Evolutionary conservation across 202 grass and related monocot species (phyloP).

Genomic region (Dendrocalamus latiflorus): DNA sequence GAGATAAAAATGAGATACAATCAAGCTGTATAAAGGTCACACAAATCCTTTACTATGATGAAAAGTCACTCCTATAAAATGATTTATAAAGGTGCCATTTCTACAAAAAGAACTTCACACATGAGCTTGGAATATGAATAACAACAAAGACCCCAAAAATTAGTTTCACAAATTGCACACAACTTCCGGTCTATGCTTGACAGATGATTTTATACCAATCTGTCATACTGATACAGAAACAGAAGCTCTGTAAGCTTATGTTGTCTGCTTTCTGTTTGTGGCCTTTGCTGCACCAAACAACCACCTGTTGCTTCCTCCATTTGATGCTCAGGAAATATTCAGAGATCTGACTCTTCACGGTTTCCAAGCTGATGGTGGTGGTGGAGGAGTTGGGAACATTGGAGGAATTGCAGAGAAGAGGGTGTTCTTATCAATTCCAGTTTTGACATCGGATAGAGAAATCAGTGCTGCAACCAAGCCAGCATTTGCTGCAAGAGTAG

Average conservation of each 20-base stretch:
- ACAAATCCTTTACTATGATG: slow-evolving; percentile 34
- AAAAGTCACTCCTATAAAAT: slow-evolving; percentile 61
- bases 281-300: too few species aligned
- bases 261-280: too few species aligned
- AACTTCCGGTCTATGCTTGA: slow-evolving; percentile 49
- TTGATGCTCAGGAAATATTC: too few species aligned
- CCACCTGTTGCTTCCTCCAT: too few species aligned
- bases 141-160: slow-evolving; percentile 51
- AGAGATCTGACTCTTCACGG: too few species aligned
- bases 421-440: slow-evolving; percentile 73
- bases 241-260: too few species aligned
- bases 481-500: slow-evolving; percentile 84
- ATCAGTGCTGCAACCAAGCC: slow-evolving; percentile 73
- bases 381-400: slow-evolving; percentile 76
- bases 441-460: slow-evolving; percentile 49
- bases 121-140: slow-evolving; percentile 42
- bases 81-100: slow-evolving; percentile 55
- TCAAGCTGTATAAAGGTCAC: slow-evolving; percentile 25
- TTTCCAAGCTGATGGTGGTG: slow-evolving; percentile 70
- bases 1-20: background rate
- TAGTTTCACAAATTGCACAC: slow-evolving; percentile 63
- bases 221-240: too few species aligned
- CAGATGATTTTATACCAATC: too few species aligned
- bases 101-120: too few species aligned
- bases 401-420: slow-evolving; percentile 84